Evolutionary conservation across 129 eudicot species (phyloP).

Genomic region (Flaveria linearis): DNA sequence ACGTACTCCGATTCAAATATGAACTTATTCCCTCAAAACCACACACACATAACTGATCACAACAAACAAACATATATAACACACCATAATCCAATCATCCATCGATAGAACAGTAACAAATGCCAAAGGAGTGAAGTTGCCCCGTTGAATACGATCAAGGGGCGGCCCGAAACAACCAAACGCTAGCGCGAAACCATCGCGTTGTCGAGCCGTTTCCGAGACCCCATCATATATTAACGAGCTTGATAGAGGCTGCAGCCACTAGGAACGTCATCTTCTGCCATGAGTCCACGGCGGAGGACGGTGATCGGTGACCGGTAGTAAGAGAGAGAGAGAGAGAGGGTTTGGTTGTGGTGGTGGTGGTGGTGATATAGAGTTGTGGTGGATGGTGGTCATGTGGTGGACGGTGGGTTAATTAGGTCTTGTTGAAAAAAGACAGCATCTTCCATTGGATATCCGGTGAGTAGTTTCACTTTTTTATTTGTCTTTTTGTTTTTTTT

Average conservation of each 20-base stretch:
- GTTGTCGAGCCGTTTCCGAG: neutral
- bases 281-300: conserved; percentile 31
- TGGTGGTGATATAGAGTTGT: conserved; percentile 18
- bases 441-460: conserved; percentile 43
- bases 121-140: conserved; percentile 48
- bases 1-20: neutral
- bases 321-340: conserved; percentile 16
- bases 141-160: conserved; percentile 32
- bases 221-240: conserved; percentile 27
- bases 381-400: conserved; percentile 27
- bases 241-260: conserved; percentile 1
- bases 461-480: conserved; percentile 25
- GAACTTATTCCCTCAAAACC: conserved; percentile 6
- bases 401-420: conserved; percentile 27
- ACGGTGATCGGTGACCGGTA: neutral
- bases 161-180: neutral
- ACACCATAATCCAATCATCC: conserved; percentile 31
- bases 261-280: conserved; percentile 19
- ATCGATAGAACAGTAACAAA: conserved; percentile 9
- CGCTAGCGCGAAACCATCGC: neutral
- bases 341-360: conserved; percentile 22
- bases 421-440: conserved; percentile 30
- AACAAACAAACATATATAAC: conserved; percentile 19
- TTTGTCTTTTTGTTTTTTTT: conserved; percentile 10
- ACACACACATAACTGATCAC: conserved; percentile 23